Conservation (phyloP, 352 stramenopile species). For the Pythium coloratum region DNA sequence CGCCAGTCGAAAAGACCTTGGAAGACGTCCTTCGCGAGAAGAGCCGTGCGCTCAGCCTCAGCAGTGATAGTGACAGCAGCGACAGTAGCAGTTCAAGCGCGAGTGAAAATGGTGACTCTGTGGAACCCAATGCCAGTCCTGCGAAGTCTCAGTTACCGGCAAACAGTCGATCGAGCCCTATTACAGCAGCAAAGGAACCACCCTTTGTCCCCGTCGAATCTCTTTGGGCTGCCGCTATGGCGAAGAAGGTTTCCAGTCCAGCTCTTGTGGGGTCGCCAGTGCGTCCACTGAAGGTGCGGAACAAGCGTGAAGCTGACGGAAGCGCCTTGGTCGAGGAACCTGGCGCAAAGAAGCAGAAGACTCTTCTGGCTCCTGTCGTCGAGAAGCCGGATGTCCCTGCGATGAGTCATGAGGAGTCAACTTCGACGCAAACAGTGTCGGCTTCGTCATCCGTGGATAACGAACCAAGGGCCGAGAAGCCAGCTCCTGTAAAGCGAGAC, state of each 20-base stretch:
- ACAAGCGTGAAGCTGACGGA: not conserved
- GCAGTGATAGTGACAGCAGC: constrained; percentile 11
- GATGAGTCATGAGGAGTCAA: not conserved
- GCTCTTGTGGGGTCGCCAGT: not conserved
- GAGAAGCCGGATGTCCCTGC: not conserved
- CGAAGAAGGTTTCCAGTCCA: not conserved
- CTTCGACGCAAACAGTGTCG: not conserved
- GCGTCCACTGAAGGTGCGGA: not conserved
- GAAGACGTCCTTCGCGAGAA: constrained; percentile 8
- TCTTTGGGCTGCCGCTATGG: not conserved
- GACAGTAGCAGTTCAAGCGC: constrained; percentile 10
- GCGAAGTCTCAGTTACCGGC: not conserved
- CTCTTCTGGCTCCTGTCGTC: not conserved
- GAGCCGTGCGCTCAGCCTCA: constrained; percentile 8
- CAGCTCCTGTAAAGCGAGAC: not conserved
- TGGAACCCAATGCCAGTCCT: not conserved
- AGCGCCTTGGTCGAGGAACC: not conserved
- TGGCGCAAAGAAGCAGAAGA: constrained; percentile 11
- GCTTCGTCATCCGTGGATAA: not conserved
- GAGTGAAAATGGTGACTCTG: not conserved
- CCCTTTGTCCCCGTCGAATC: not conserved
- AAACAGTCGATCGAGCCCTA: not conserved
- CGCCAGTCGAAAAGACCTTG: not conserved
- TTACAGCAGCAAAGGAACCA: too few relatives aligned
- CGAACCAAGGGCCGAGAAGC: not conserved